A percentile compares a stretch with the other conserved stretches of the same genome.
These are phyloP conservation scores for Litsea cubeba DNA, from an alignment of 164 flowering plant genomes.

Conservation along the genomic window DNA sequence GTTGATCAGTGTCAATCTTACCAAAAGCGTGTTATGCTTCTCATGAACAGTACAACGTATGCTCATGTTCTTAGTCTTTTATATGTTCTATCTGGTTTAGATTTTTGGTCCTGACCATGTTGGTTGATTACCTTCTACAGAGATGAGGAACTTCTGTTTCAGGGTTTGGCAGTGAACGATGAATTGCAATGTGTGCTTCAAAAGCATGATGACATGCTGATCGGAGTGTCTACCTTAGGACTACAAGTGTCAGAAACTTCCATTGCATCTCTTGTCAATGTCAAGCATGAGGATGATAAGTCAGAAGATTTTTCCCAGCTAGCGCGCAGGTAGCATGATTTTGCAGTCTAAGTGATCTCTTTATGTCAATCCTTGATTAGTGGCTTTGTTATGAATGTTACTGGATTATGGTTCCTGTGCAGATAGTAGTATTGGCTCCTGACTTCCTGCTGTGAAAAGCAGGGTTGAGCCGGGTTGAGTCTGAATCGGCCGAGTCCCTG, in stretches of 20 bases:
- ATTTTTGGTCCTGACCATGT: not conserved
- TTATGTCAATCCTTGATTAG: no score
- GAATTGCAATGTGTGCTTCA: constrained; percentile 74
- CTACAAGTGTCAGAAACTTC: constrained; percentile 1
- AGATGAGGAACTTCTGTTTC: constrained; percentile 80
- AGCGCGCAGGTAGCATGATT: constrained; percentile 55
- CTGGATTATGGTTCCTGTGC: no score
- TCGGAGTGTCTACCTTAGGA: constrained; percentile 34
- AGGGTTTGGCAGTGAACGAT: constrained; percentile 85
- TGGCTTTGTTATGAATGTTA: no score
- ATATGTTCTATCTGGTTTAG: not conserved
- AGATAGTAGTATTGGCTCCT: no score
- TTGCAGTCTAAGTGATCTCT: not conserved
- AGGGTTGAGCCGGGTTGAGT: no score
- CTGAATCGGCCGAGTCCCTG: no score
- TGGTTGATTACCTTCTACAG: constrained; percentile 33
- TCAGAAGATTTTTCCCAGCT: constrained; percentile 83
- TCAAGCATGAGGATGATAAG: constrained; percentile 85
- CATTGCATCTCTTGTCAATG: constrained; percentile 52
- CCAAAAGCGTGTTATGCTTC: constrained; percentile 83
- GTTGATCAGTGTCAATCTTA: constrained; percentile 88
- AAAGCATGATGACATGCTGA: constrained; percentile 65
- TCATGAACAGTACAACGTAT: constrained; percentile 73
- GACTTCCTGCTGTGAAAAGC: no score
- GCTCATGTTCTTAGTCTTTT: constrained; percentile 12